A percentile compares a stretch with the other conserved stretches of the same genome.
Conservation (phyloP, 495 filamentous ascomycete species). For the Saxispiralis lemnorum region DNA sequence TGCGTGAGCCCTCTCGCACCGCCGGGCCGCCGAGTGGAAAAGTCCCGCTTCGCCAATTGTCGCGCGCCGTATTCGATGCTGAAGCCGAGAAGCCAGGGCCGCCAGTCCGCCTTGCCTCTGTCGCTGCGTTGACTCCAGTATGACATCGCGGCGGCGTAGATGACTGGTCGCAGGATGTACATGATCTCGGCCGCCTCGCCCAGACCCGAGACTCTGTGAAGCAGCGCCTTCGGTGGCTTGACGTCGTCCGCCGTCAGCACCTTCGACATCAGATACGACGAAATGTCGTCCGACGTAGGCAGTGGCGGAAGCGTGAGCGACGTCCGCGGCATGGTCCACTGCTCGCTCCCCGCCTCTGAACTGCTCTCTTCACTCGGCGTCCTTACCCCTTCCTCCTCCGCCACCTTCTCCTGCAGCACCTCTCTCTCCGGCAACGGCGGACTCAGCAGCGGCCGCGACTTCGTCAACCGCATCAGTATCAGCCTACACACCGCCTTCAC, state of each 20-base stretch:
- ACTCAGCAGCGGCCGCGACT: constrained; percentile 63
- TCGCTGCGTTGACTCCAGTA: constrained; percentile 37
- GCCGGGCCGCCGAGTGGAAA: constrained; percentile 45
- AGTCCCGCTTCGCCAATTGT: constrained; percentile 60
- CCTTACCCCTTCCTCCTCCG: constrained; percentile 19
- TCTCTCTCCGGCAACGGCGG: constrained; percentile 80
- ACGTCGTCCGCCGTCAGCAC: constrained; percentile 92
- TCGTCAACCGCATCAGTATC: constrained; percentile 66
- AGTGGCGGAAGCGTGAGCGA: constrained; percentile 65
- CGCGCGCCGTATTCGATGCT: constrained; percentile 73
- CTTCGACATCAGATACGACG: constrained; percentile 71
- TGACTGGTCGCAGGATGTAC: constrained; percentile 73
- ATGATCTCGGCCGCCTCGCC: constrained; percentile 69
- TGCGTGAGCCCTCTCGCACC: constrained; percentile 55
- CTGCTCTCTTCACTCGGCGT: constrained; percentile 28
- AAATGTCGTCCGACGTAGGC: constrained; percentile 61
- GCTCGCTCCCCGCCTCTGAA: constrained; percentile 26
- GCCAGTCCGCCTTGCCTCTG: constrained; percentile 42
- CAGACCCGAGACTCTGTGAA: constrained; percentile 55
- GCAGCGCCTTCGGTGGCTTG: constrained; percentile 65
- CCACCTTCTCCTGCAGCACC: constrained; percentile 23
- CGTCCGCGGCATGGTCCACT: constrained; percentile 92
- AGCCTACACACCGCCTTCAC: constrained; percentile 77
- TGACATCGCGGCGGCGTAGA: constrained; percentile 77
- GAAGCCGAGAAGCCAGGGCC: constrained; percentile 79